Evolutionary conservation across 139 green algal species (phyloP).

Genomic region (Volvox africanus): DNA sequence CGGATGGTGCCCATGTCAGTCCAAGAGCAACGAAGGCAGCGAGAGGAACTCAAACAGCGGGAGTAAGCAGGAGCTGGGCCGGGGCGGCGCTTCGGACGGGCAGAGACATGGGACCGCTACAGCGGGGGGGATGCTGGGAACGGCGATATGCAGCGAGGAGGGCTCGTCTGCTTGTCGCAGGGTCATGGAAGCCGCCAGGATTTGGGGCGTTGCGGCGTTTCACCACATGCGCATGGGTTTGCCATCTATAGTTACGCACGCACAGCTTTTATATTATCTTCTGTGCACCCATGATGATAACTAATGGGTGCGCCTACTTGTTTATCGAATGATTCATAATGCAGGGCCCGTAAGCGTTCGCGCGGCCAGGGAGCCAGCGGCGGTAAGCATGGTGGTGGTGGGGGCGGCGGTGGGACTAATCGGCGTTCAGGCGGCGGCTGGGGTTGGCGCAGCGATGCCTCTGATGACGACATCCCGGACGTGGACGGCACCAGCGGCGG

Average conservation of each 20-base stretch:
- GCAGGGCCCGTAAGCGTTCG: not conserved
- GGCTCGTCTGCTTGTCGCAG: too few relatives aligned
- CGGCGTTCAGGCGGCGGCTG: slow-evolving; percentile 13
- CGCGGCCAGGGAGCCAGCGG: slow-evolving; percentile 1
- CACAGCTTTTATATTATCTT: too few relatives aligned
- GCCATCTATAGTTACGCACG: too few relatives aligned
- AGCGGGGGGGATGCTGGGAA: too few relatives aligned
- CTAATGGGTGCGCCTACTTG: too few relatives aligned
- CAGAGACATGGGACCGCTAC: not conserved
- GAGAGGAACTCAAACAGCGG: slow-evolving; percentile 32
- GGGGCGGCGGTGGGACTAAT: slow-evolving; percentile 5
- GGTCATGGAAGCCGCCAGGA: too few relatives aligned
- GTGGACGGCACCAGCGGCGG: not conserved
- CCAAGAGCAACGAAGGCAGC: slow-evolving; percentile 53
- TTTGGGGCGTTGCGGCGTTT: too few relatives aligned
- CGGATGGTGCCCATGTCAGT: slow-evolving; percentile 35
- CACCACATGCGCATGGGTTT: too few relatives aligned
- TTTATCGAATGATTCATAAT: too few relatives aligned
- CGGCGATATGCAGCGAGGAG: too few relatives aligned
- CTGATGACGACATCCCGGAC: slow-evolving; percentile 31
- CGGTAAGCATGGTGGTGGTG: slow-evolving; percentile 15
- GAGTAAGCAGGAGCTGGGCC: not conserved
- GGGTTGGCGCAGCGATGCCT: slow-evolving; percentile 12
- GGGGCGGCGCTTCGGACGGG: too few relatives aligned
- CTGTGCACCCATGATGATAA: too few relatives aligned